Percentiles rank a stretch among this genome's conserved stretches.
Conservation (phyloP, 768 basidiomycete species). For the Gymnopilus dilepis region DNA sequence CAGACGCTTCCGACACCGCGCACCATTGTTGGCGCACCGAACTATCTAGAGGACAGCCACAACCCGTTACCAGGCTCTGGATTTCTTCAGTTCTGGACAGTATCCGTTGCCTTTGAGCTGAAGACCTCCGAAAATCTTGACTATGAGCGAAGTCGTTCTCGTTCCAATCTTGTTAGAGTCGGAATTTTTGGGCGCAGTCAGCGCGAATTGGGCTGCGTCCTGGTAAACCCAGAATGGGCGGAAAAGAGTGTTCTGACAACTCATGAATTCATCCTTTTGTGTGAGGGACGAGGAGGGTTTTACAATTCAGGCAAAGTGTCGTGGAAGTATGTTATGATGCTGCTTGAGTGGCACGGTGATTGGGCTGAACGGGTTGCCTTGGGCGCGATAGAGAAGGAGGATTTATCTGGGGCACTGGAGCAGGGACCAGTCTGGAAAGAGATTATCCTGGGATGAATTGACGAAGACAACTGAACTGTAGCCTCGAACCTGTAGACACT, state of each 20-base stretch:
- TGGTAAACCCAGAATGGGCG: slow-evolving; percentile 9
- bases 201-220: slow-evolving; percentile 3
- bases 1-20: slow-evolving; percentile 10
- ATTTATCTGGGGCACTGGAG: slow-evolving; percentile 4
- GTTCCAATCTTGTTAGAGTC: background rate
- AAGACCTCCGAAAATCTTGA: background rate
- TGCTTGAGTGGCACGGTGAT: slow-evolving; percentile 1
- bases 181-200: slow-evolving; percentile 8
- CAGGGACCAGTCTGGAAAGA: slow-evolving; percentile 20
- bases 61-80: slow-evolving; percentile 17
- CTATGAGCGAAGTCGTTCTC: background rate
- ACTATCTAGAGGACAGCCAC: slow-evolving; percentile 9
- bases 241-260: slow-evolving; percentile 1
- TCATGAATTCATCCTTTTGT: slow-evolving; percentile 19
- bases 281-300: slow-evolving; percentile 10
- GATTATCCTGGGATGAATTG: slow-evolving; percentile 15
- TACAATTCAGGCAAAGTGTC: background rate
- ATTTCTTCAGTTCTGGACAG: slow-evolving; percentile 21
- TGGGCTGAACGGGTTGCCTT: slow-evolving; percentile 19
- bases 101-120: slow-evolving; percentile 13
- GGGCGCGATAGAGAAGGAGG: slow-evolving; percentile 6
- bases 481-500: background rate
- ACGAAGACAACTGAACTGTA: too few relatives aligned
- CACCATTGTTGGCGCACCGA: slow-evolving; percentile 5
- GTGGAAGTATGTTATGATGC: slow-evolving; percentile 6